Percentiles rank a stretch among this genome's conserved stretches.
Conservation (phyloP, 257 asterid genomes). For the Avicennia marina region DNA sequence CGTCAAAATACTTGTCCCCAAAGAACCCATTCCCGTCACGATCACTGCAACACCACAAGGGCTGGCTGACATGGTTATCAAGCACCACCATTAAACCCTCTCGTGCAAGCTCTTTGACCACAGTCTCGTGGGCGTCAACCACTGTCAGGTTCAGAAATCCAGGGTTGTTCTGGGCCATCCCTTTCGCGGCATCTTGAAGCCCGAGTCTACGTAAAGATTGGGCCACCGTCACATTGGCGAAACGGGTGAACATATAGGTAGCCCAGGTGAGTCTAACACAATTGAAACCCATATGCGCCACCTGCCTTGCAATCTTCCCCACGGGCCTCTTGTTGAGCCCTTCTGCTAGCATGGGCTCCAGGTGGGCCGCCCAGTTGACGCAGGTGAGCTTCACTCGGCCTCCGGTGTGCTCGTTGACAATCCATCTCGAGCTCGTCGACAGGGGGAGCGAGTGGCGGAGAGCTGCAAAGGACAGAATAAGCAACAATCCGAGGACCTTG, state of each 20-base stretch:
- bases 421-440: conserved; percentile 58
- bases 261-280: conserved; percentile 72
- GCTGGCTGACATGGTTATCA: conserved; percentile 63
- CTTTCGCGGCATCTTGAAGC: conserved; percentile 26
- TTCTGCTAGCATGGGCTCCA: conserved; percentile 57
- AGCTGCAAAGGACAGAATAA: conserved; percentile 18
- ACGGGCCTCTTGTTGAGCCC: conserved; percentile 46
- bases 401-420: conserved; percentile 35
- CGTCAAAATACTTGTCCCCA: conserved; percentile 56
- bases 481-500: not conserved
- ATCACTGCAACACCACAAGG: conserved; percentile 60
- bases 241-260: conserved; percentile 48
- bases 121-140: conserved; percentile 48
- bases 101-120: conserved; percentile 32
- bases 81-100: conserved; percentile 55
- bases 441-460: conserved; percentile 19
- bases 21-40: conserved; percentile 73
- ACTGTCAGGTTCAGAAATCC: conserved; percentile 25
- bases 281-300: conserved; percentile 51
- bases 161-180: conserved; percentile 39
- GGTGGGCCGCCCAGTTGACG: conserved; percentile 56
- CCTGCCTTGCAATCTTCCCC: conserved; percentile 17
- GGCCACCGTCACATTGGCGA: conserved; percentile 24
- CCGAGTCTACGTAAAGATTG: conserved; percentile 21
- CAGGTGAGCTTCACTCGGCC: conserved; percentile 49